Evolutionary conservation across 2,329 filamentous ascomycete species (phyloP).

Genomic region (Pyricularia sp.): DNA sequence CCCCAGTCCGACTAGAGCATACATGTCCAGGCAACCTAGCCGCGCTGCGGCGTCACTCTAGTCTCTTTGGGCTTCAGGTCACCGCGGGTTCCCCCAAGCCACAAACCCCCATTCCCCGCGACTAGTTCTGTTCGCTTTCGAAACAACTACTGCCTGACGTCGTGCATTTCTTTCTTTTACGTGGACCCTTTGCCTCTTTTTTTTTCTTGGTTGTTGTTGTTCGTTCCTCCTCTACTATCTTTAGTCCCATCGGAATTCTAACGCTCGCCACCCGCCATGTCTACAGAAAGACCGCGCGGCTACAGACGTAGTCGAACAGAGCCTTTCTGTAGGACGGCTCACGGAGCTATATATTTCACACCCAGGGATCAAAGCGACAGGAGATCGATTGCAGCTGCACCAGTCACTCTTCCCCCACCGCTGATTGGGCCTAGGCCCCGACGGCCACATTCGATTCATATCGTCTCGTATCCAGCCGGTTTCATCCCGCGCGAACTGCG

Average conservation of each 20-base stretch:
- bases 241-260: not conserved
- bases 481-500: slow-evolving; percentile 26
- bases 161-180: not conserved
- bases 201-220: not conserved
- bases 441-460: slow-evolving; percentile 43
- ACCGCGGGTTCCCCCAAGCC: not conserved
- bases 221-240: not conserved
- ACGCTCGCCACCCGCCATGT: not conserved
- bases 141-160: not conserved
- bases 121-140: not conserved
- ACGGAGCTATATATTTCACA: slow-evolving; percentile 9
- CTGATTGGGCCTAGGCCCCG: slow-evolving; percentile 36
- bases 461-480: slow-evolving; percentile 31
- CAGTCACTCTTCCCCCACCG: slow-evolving; percentile 20
- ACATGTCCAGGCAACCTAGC: not conserved
- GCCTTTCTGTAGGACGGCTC: slow-evolving; percentile 8
- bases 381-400: slow-evolving; percentile 9
- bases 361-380: slow-evolving; percentile 10
- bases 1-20: not conserved
- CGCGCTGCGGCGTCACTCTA: not conserved
- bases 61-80: not conserved
- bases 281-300: not conserved
- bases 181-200: not conserved
- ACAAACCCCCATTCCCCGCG: not conserved
- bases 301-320: not conserved